These are phyloP conservation scores for Perilla frutescens DNA, from an alignment of 257 asterid genomes.

Conservation along the genomic window DNA sequence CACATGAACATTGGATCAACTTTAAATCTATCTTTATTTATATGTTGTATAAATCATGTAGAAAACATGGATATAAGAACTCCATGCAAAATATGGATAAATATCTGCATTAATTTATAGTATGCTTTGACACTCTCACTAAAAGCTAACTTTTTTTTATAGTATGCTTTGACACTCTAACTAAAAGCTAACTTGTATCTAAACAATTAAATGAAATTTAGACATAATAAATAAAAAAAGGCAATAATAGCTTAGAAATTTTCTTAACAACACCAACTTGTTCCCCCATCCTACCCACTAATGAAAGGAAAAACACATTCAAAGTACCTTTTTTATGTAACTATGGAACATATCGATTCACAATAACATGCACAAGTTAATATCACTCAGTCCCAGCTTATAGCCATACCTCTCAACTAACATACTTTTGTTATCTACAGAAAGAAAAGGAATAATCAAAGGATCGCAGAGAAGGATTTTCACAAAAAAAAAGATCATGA, in stretches of 20 bases:
- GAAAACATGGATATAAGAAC: background rate
- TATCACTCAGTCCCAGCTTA: background rate
- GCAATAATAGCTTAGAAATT: background rate
- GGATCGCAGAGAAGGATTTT: background rate
- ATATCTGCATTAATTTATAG: background rate
- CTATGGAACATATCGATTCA: background rate
- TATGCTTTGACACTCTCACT: background rate
- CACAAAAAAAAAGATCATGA: slow-evolving; percentile 1
- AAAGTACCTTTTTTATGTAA: background rate
- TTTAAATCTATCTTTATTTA: background rate
- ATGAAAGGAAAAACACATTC: background rate
- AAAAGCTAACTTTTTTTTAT: too few relatives aligned
- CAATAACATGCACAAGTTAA: background rate
- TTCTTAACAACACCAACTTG: background rate
- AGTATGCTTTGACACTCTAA: background rate
- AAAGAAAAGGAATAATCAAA: background rate
- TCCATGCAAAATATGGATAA: too few relatives aligned
- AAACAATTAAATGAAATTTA: background rate
- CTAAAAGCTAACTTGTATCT: background rate
- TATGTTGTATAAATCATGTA: background rate
- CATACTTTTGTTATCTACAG: background rate
- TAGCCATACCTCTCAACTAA: background rate
- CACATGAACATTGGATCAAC: background rate
- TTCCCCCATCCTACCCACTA: background rate
- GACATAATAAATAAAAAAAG: background rate